Conservation (phyloP, 257 asterid genomes). For the Solanum lignicaule region DNA sequence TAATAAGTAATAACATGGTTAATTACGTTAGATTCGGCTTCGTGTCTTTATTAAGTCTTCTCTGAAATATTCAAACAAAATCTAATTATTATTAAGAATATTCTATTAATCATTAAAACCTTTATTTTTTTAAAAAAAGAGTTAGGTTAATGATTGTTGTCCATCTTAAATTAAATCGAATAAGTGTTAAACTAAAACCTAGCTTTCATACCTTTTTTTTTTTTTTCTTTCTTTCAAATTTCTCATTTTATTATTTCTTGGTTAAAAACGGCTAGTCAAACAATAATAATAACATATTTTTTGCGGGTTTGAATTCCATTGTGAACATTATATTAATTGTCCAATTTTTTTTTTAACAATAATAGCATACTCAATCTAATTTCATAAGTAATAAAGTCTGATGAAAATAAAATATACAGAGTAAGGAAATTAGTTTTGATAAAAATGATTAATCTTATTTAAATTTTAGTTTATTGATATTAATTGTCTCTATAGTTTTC, state of each 20-base stretch:
- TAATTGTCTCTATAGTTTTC: neutral
- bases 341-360: neutral
- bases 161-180: neutral
- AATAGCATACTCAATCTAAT: neutral
- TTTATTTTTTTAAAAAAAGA: neutral
- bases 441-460: neutral
- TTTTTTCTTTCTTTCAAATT: neutral
- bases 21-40: neutral
- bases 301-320: too few relatives aligned
- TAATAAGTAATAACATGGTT: neutral
- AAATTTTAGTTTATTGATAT: neutral
- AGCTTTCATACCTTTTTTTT: neutral
- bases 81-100: neutral
- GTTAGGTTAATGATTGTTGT: neutral
- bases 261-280: neutral
- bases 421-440: accelerated
- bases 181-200: neutral
- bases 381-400: neutral
- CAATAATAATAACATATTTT: neutral
- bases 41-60: neutral
- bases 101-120: neutral
- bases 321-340: too few relatives aligned
- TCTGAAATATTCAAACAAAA: neutral
- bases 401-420: neutral
- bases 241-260: neutral